phyloP scores from a whole-genome alignment of 108 stramenopile genomes.

The Mediolabrus comicus region DNA sequence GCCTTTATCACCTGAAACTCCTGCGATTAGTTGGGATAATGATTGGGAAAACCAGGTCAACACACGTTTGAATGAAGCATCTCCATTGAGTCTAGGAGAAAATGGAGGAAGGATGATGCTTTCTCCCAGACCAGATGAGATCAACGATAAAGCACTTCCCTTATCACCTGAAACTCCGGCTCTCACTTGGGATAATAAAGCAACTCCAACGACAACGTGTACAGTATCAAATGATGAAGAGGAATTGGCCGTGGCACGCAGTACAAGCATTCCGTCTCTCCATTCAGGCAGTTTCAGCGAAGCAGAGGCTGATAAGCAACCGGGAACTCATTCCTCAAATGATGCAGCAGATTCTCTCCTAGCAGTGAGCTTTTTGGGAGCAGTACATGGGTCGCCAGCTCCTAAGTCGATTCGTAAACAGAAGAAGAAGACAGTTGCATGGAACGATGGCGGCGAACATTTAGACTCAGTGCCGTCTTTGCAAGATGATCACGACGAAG shows the following conservation, averaged over 20 bases:
- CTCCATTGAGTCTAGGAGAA: not conserved
- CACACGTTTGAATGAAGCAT: not conserved
- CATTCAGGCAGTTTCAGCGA: not conserved
- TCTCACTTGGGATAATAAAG: not conserved
- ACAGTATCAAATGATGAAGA: not conserved
- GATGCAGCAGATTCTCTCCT: not conserved
- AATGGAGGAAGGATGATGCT: not conserved
- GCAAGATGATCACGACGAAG: not conserved
- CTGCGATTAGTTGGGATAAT: too few species aligned
- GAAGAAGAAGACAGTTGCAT: not conserved
- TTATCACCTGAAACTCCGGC: not conserved
- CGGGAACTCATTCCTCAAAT: too few species aligned
- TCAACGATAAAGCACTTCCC: not conserved
- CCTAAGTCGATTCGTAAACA: not conserved
- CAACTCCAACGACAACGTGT: not conserved
- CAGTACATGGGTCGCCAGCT: not conserved
- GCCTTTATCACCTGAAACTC: conserved; percentile 1
- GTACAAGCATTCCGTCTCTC: not conserved
- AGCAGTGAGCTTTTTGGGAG: not conserved
- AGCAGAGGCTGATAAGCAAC: not conserved
- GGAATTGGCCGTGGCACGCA: too few species aligned
- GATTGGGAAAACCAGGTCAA: not conserved
- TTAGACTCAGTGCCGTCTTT: not conserved
- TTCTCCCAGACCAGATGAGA: not conserved
- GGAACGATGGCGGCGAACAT: not conserved